Percentiles rank a stretch among this genome's conserved stretches.
Conservation (phyloP, 306 rosid species). For the Quercus aquifolioides region DNA sequence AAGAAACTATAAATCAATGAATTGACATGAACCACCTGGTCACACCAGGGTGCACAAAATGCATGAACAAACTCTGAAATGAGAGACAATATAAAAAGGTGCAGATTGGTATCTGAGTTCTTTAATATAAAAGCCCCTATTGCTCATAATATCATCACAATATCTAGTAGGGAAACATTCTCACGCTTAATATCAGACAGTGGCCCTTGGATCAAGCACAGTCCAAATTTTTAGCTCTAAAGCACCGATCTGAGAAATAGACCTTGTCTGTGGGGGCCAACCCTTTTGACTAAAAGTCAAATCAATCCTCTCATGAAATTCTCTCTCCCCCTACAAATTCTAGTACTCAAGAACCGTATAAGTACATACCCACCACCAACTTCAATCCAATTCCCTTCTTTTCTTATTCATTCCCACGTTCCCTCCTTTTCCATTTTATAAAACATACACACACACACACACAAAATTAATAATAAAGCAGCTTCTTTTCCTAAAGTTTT, state of each 20-base stretch:
- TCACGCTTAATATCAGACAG: constrained; percentile 78
- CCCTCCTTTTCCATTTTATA: constrained; percentile 54
- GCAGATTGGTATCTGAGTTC: constrained; percentile 10
- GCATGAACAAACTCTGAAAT: background rate
- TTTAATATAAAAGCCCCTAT: background rate
- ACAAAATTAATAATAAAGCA: constrained; percentile 23
- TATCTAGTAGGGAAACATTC: constrained; percentile 42
- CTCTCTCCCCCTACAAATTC: constrained; percentile 16
- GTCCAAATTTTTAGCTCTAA: constrained; percentile 10
- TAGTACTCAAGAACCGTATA: constrained; percentile 18
- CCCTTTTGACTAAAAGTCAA: constrained; percentile 70
- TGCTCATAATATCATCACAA: constrained; percentile 11
- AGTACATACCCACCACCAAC: constrained; percentile 23
- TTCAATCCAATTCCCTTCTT: constrained; percentile 16
- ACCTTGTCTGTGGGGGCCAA: constrained; percentile 56
- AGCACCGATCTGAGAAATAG: constrained; percentile 62
- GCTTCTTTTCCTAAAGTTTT: constrained; percentile 58
- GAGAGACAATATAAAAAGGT: constrained; percentile 11
- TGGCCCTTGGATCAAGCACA: constrained; percentile 63
- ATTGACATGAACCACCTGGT: too few species aligned
- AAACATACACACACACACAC: constrained; percentile 14
- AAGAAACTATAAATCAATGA: too few species aligned
- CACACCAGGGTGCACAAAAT: too few species aligned
- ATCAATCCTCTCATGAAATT: constrained; percentile 30
- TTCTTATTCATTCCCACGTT: constrained; percentile 51